Evolutionary conservation across 257 asterid genomes (phyloP).

Genomic region (Vinca minor): DNA sequence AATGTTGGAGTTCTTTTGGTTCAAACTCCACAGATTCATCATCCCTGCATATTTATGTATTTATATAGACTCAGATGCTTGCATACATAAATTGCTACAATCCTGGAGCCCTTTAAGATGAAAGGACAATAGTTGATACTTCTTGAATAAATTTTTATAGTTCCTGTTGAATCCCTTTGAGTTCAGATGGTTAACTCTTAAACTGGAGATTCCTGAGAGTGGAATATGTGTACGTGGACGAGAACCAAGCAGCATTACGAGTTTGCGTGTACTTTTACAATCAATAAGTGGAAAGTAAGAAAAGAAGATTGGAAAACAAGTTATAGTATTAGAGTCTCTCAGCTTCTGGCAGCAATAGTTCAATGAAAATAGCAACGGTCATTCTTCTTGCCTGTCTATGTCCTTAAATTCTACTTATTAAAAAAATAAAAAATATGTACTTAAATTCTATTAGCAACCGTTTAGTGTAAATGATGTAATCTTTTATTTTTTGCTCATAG

Average conservation of each 20-base stretch:
- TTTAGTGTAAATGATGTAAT: not conserved
- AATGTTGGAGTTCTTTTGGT: not conserved
- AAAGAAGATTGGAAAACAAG: not conserved
- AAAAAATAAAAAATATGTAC: too few relatives aligned
- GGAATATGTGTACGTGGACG: not conserved
- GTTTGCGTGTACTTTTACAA: not conserved
- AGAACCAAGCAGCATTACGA: not conserved
- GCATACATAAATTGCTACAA: too few relatives aligned
- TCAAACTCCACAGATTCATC: not conserved
- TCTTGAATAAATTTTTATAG: not conserved
- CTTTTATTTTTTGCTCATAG: not conserved
- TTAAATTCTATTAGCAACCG: not conserved
- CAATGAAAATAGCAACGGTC: not conserved
- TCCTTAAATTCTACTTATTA: too few relatives aligned
- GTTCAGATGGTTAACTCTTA: not conserved
- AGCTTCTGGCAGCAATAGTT: not conserved
- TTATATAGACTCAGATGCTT: not conserved
- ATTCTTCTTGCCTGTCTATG: not conserved
- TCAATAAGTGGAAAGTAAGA: not conserved
- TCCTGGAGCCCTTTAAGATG: not conserved
- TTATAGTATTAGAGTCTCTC: not conserved
- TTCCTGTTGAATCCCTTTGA: not conserved
- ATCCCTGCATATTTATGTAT: not conserved
- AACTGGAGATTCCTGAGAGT: not conserved
- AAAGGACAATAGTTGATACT: not conserved